Evolutionary conservation across 2,329 filamentous ascomycete genomes (phyloP).

Genomic region (Leptographium flavum): DNA sequence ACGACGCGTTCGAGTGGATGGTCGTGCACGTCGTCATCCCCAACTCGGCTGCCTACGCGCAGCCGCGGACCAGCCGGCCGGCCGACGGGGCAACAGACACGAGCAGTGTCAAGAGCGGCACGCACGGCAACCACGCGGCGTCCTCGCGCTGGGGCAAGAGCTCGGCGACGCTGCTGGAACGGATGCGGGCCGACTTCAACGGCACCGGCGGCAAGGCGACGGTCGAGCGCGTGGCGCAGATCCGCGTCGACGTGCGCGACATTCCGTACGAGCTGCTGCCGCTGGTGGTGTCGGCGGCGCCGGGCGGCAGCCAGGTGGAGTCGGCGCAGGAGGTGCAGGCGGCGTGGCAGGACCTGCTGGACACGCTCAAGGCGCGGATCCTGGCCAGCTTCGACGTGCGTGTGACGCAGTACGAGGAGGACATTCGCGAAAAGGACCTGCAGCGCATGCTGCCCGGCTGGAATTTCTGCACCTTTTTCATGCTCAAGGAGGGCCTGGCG

Average conservation of each 20-base stretch:
- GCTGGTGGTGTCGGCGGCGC: constrained; percentile 47
- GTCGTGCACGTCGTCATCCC: constrained; percentile 86
- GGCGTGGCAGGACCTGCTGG: constrained; percentile 71
- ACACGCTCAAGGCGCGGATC: constrained; percentile 78
- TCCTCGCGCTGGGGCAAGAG: constrained; percentile 29
- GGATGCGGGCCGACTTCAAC: constrained; percentile 83
- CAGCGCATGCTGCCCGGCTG: constrained; percentile 81
- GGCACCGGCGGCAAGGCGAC: constrained; percentile 57
- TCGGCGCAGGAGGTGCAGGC: constrained; percentile 63
- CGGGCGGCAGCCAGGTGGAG: constrained; percentile 52
- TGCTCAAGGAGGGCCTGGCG: constrained; percentile 88
- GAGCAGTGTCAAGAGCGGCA: constrained; percentile 10
- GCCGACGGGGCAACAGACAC: constrained; percentile 43
- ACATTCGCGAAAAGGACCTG: constrained; percentile 85
- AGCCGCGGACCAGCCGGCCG: constrained; percentile 48
- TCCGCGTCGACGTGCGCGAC: constrained; percentile 61
- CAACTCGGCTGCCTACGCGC: constrained; percentile 66
- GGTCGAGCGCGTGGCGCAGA: constrained; percentile 69
- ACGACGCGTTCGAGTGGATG: constrained; percentile 93
- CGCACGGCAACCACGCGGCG: too few species aligned
- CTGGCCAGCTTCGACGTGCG: constrained; percentile 79
- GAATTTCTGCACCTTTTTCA: constrained; percentile 99
- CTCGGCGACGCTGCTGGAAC: constrained; percentile 62
- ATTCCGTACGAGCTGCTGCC: constrained; percentile 51
- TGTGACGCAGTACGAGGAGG: constrained; percentile 90